Evolutionary conservation across 2,329 filamentous ascomycete species (phyloP), one percentile per base, ranked within the genome.

Genomic region (Aspergillus carbonarius): DNA sequence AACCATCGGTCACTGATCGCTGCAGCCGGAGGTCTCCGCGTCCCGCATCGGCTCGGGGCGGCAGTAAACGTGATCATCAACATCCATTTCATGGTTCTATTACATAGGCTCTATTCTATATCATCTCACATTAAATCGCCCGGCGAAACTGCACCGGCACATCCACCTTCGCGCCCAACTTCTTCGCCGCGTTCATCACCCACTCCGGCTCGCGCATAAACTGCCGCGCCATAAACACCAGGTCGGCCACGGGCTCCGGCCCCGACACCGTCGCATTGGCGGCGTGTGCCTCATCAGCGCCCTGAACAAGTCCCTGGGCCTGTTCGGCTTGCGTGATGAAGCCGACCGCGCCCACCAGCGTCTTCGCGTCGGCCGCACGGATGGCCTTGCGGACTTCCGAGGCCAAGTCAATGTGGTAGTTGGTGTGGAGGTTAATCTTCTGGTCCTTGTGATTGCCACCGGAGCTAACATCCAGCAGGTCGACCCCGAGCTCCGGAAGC

Each of bases 181-280:
- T 74, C 71, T 77, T 79, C 8, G 81, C 82, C 1, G 83, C 80
- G 42, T 69, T 79, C 35, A 84, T 61, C 27, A 83, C 82, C 82
- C 82, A 83, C 62, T 83, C 81, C 0, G 82, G 81, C 69, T 84
- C 82, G 7, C 82, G 72, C 75, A 84, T 76, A 59, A 84, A 84
- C 61, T 84, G 82, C 44, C 81, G 74, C 0, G 78, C 82, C 35
- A 84, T 75, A n/a, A 84, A 63, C 23, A 83, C 73, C 0, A 79
- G 78, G 72, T 84, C 82, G 0, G 81, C 74, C 35, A 67, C 68
- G 1, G 73, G 71, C 27, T 70, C 65, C 7, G 60, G 20, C 0
- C 70, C 68, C 1, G 66, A 62, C n/a, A 73, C 50, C n/a, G 69
- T 60, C 17, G 60, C 59, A 48, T 72, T 68, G 5, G 66, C 65